Evolutionary conservation across 2,329 filamentous ascomycete species (phyloP), one percentile per base, ranked within the genome.

Genomic region (Dothistroma septosporum): DNA sequence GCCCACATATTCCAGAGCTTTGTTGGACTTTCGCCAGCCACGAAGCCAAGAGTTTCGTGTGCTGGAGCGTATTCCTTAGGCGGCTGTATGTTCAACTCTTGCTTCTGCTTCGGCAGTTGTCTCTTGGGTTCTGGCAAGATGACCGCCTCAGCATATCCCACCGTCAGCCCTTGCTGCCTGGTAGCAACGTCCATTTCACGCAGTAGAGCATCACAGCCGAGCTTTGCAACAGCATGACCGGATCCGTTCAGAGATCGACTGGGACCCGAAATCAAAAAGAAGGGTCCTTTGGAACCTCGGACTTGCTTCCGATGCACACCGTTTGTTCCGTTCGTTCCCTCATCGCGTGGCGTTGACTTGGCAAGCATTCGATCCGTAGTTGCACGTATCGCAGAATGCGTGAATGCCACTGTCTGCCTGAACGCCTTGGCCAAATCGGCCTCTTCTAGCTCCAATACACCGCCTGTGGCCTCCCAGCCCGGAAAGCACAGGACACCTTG

Each of bases 1-100:
- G 68, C 67, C 73, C 72, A 75, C 66, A 71, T 70, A 32, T 64
- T 66, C 68, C 71, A 75, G 7, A 74, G 62, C 64, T 74, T 74
- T 0, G 72, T 74, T n/a, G 73, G 73, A 32, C 66, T 69, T 52
- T 74, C 73, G 0, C 63, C 62, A 24, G 63, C 53, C 8, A 61
- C 49, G 61, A 71, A 69, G 5, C 59, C 64, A 2, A 58, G 54
- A 24, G 61, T 60, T 14, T 64, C 59, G 9, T 49, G 46, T 16
- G 55, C 32, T 22, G 19, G 44, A 56, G n/a, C 19, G 41, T 57
- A 53, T n/a, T 53, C 53, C 32, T 60, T 22, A 3, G 49, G 52
- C 12, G 55, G 47, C 16, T 50, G 56, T 12, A 50, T 48, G 2
- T 46, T 44, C 9, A 35, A 46, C 16, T 56, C 22, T 49, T 49